Base-by-base conservation (phyloP, 257 asterid genomes). In the Salvia miltiorrhiza region DNA sequence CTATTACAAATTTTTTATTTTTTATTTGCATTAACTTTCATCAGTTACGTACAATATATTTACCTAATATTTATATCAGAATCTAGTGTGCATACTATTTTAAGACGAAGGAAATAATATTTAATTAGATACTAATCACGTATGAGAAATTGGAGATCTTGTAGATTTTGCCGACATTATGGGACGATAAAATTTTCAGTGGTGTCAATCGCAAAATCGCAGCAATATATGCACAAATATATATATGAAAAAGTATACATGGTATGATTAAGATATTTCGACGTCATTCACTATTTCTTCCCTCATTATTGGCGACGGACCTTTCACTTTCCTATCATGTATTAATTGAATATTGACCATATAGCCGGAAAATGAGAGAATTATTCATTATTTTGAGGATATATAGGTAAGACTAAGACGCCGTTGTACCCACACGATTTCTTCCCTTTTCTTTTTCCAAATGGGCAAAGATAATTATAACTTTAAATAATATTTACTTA, bases 131-230 rank as follows among this genome's bases (percentile, higher is more conserved):
- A 57, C 28, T 7, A 50, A 64, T 41, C 48, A 39, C 13, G 40
- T 65, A 33, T 30, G 12, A 30, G 8, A 41, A 58, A 21, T 56
- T 41, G 67, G 73, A 67, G 76, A 77, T 62, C 26, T 56, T 52
- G 26, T 9, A 41, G 63, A 77, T 72, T 35, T 44, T 67, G 33
- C 17, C 58, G 81, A 64, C 63, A 47, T 6, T 19, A 58, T 13
- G 20, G 59, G 52, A 71, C 47, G 30, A 21, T 32, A 50, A 44
- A 30, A 24, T 16, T 65, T 32, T 14, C 37, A 57, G 78, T 44
- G 63, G 71, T 37, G 70, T 74, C 64, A 49, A 24, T 45, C 12
- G 13, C 69, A 73, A 23, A n/a, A 16, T 54, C 20, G 52, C 53
- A 59, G 40, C 24, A 41, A 50, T 72, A 50, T 72, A 30, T 17